A percentile compares a stretch with the other conserved stretches of the same genome.
phyloP scores from a whole-genome alignment of 2,329 filamentous ascomycete species.

The Stemphylium lycopersici region DNA sequence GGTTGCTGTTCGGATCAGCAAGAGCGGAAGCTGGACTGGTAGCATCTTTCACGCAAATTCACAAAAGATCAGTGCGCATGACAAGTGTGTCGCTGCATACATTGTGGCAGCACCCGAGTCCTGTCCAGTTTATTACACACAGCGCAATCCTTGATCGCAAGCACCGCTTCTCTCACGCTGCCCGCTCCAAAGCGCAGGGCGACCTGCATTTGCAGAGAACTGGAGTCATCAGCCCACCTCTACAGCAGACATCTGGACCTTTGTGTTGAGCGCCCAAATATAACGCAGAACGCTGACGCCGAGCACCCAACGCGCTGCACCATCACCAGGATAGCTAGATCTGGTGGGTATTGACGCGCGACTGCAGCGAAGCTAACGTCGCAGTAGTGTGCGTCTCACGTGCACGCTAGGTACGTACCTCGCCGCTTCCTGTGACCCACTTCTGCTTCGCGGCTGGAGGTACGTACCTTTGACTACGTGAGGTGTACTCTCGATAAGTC shows the following conservation, averaged over 20 bases:
- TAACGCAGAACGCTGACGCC: slow-evolving; percentile 20
- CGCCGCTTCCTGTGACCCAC: slow-evolving; percentile 16
- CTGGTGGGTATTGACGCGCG: slow-evolving; percentile 6
- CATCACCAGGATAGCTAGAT: slow-evolving; percentile 12
- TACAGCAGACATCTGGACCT: slow-evolving; percentile 1
- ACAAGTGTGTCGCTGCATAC: neutral
- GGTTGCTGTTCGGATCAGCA: slow-evolving; percentile 16
- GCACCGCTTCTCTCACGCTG: neutral
- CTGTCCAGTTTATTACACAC: neutral
- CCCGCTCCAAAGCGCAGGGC: neutral
- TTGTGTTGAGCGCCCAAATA: slow-evolving; percentile 10
- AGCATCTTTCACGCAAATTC: neutral
- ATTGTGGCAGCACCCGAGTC: slow-evolving; percentile 1
- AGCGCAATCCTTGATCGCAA: neutral
- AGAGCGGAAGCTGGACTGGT: slow-evolving; percentile 6
- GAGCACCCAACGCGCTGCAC: slow-evolving; percentile 10
- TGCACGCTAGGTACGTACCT: slow-evolving; percentile 23
- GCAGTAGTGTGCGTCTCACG: slow-evolving; percentile 15
- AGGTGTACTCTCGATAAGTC: slow-evolving; percentile 2
- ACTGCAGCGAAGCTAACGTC: slow-evolving; percentile 13
- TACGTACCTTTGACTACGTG: slow-evolving; percentile 4
- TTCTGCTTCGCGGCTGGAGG: slow-evolving; percentile 13
- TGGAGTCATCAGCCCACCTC: slow-evolving; percentile 2
- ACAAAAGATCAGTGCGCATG: slow-evolving; percentile 7
- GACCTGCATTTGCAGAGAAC: slow-evolving; percentile 1